Evolutionary conservation across 192 early-diverging fungal genomes (phyloP), one percentile per base, ranked within the genome.

Genomic region (Haplosporangium gracile): DNA sequence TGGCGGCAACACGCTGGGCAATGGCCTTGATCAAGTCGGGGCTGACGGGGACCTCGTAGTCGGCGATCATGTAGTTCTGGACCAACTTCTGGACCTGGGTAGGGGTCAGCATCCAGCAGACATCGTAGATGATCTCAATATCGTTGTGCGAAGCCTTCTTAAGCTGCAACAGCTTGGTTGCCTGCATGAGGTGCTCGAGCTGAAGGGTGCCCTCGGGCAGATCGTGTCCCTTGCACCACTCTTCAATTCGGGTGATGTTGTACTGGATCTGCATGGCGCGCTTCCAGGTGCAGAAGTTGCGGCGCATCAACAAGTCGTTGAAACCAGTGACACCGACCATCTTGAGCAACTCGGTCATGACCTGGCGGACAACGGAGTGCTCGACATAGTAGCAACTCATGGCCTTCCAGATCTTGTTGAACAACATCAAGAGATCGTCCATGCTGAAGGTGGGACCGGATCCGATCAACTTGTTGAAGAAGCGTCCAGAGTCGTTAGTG

Each of bases 201-300:
- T 99, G 97, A 76, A 98, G 91, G 4, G 93, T 94, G 65, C 95
- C 94, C 88, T 99, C 99, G 47, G 95, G 91, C 42, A 98, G 95
- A 57, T 94, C 95, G 88, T 99, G 97, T 49, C 95, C 94, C 88
- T 97, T 98, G 94, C 98, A 99, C 99, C 99, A 99, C 87, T 99
- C 99, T 89, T 99, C 97, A 74, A 99, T 93, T 34, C 97, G 94
- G 9, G 96, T 96, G 53, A 99, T 94, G 82, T 99, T 99, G 91
- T 98, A 99, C 91, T 99, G 98, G 83, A 99, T 98, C 92, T 99
- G 99, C 93, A 98, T 97, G 24, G 94, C 94, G 82, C 99, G 95
- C 90, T 99, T 99, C 97, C 98, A 99, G 36, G 99, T 98, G 91
- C 97, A 98, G 80, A 99, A 99, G 92, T 99, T 99, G 81, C 97